Conservation (phyloP, 345 rosid species). For the Citrus maxima region DNA sequence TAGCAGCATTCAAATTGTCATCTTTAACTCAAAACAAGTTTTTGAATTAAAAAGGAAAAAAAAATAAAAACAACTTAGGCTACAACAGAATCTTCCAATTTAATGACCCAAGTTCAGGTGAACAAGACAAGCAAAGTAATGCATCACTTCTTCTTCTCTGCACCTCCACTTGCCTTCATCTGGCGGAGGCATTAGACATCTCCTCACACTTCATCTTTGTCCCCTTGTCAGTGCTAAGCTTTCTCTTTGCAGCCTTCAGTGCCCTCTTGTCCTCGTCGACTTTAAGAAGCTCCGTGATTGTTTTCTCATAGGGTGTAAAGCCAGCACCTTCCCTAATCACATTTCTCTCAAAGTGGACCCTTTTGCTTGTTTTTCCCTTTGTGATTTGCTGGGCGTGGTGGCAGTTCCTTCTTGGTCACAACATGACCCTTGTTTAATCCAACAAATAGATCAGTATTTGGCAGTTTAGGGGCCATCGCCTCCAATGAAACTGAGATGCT, state of each 20-base stretch:
- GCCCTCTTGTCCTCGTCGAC: slow-evolving; percentile 89
- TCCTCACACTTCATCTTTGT: too few relatives aligned
- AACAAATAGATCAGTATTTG: slow-evolving; percentile 47
- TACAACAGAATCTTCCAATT: too few relatives aligned
- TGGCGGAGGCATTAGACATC: too few relatives aligned
- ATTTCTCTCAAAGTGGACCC: too few relatives aligned
- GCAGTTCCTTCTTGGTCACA: slow-evolving; percentile 52
- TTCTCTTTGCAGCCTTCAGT: slow-evolving; percentile 75
- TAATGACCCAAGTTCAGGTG: too few relatives aligned
- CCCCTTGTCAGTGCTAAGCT: slow-evolving; percentile 26
- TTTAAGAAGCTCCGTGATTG: slow-evolving; percentile 78
- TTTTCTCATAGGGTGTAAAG: slow-evolving; percentile 85
- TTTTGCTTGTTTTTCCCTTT: slow-evolving; percentile 26
- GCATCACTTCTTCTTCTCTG: too few relatives aligned
- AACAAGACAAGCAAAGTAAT: too few relatives aligned
- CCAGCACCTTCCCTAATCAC: slow-evolving; percentile 17
- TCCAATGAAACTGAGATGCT: background rate
- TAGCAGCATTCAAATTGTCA: background rate
- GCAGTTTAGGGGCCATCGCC: slow-evolving; percentile 54
- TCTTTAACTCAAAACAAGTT: too few relatives aligned
- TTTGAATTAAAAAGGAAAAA: too few relatives aligned
- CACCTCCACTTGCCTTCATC: too few relatives aligned
- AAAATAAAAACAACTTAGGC: too few relatives aligned
- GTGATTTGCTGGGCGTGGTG: slow-evolving; percentile 47
- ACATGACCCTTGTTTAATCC: slow-evolving; percentile 63